Percentiles rank a stretch among this genome's conserved stretches.
Evolutionary conservation across 1,139 yeast genomes (phyloP).

Genomic region (Candida freyschussii): DNA sequence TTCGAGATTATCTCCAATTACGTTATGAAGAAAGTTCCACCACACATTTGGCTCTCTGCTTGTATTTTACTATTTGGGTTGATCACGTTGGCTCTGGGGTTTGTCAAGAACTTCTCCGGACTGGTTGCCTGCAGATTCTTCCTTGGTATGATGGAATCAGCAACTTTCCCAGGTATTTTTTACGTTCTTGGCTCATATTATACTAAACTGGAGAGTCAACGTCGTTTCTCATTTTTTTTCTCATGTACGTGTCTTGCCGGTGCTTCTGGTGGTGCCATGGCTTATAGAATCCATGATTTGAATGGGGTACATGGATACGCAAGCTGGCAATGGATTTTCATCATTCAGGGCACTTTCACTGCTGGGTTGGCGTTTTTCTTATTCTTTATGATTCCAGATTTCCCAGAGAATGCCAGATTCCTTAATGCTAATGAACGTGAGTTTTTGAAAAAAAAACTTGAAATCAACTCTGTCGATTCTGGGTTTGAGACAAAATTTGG

Average conservation of each 20-base stretch:
- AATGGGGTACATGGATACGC: constrained; percentile 46
- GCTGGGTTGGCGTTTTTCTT: constrained; percentile 57
- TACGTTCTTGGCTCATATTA: constrained; percentile 39
- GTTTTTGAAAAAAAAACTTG: constrained; percentile 39
- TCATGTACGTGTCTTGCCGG: constrained; percentile 53
- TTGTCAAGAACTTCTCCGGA: constrained; percentile 41
- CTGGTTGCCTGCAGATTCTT: constrained; percentile 43
- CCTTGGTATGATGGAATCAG: constrained; percentile 53
- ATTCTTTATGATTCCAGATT: constrained; percentile 65
- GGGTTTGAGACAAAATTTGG: constrained; percentile 30
- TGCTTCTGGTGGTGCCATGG: constrained; percentile 76
- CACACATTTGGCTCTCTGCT: constrained; percentile 41
- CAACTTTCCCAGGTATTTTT: constrained; percentile 47
- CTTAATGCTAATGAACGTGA: constrained; percentile 36
- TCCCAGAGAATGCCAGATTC: constrained; percentile 60
- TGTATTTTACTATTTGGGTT: constrained; percentile 33
- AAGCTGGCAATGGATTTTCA: constrained; percentile 60
- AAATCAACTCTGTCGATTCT: constrained; percentile 38
- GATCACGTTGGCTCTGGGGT: constrained; percentile 46
- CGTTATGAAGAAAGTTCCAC: constrained; percentile 47
- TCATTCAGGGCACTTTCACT: constrained; percentile 55
- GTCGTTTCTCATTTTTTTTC: constrained; percentile 36
- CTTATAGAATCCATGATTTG: constrained; percentile 52
- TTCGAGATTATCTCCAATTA: constrained; percentile 48
- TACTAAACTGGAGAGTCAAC: constrained; percentile 38